These are phyloP conservation scores for Sclerotinia glacialis DNA, from an alignment of 2,329 filamentous ascomycete species.

Conservation along the genomic window DNA sequence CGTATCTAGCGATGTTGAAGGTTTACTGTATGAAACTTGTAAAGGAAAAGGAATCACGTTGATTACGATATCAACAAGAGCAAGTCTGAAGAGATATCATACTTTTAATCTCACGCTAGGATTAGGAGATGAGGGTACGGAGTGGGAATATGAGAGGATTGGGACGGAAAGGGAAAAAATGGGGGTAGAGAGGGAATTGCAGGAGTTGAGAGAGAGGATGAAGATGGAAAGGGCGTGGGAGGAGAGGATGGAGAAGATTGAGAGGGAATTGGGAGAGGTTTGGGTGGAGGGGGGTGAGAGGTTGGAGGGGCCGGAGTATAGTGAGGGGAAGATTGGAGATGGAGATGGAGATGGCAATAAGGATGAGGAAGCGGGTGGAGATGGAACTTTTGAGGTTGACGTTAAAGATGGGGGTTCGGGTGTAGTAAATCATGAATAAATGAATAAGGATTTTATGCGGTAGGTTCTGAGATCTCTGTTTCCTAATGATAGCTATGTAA, in stretches of 20 bases:
- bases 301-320: slow-evolving; percentile 27
- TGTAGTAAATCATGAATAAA: not conserved
- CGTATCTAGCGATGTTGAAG: slow-evolving; percentile 91
- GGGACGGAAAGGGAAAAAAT: slow-evolving; percentile 92
- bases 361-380: not conserved
- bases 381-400: not conserved
- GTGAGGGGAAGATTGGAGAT: not conserved
- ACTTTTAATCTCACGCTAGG: slow-evolving; percentile 86
- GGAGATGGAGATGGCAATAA: not conserved
- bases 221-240: slow-evolving; percentile 84
- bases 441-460: not conserved
- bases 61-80: slow-evolving; percentile 93
- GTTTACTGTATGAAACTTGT: slow-evolving; percentile 84
- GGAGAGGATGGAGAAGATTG: slow-evolving; percentile 72
- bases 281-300: slow-evolving; percentile 39
- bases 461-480: no score
- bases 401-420: not conserved
- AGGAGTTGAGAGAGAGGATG: slow-evolving; percentile 76
- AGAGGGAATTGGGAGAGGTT: slow-evolving; percentile 63
- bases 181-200: slow-evolving; percentile 85
- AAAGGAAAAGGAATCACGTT: slow-evolving; percentile 93
- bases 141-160: slow-evolving; percentile 91
- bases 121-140: slow-evolving; percentile 73
- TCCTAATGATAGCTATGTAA: no score
- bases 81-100: slow-evolving; percentile 93